Evolutionary conservation across 1,139 yeast species (phyloP), one percentile per base, ranked within the genome.

Genomic region (Groenewaldozyma auringiensis): DNA sequence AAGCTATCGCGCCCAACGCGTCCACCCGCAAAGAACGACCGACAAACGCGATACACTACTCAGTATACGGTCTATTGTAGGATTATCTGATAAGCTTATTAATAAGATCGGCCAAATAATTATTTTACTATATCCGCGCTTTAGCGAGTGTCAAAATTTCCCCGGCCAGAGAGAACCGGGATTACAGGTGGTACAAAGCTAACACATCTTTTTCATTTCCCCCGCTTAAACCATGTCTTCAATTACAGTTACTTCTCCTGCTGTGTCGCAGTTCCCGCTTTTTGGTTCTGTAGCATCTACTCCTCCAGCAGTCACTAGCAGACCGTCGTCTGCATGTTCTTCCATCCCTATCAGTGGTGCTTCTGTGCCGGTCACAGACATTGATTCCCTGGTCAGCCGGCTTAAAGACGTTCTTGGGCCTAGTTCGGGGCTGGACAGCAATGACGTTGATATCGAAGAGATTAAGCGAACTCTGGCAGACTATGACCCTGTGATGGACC

Each of bases 361-460:
- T n/a, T n/a, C n/a, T n/a, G n/a, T n/a, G n/a, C n/a, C n/a, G n/a
- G n/a, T 40, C 13, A 42, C 52, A 6, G 44, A 47, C 21, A 66
- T 68, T 49, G 64, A 63, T 27, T 52, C 50, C 13, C 56, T 68
- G 35, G 61, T 68, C 40, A 57, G 53, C 40, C 63, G 62, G 39
- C 55, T 65, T 49, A 57, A 63, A 44, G 51, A 50, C n/a, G 62
- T 65, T 41, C 55, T 69, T 39, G 70, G 70, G 18, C 63, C 65
- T 20, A 57, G 66, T 2, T 63, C 69, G 2, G 70, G 72, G 4
- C 57, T 71, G 25, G 64, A 66, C 42, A 59, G 67, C 8, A 67
- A 60, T 40, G 86, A 81, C 47, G 20, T 35, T 18, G 81, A 82
- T 57, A 72, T 78, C 47, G 68, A 65, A 6, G 57, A 66, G 35